phyloP scores from a whole-genome alignment of 2,329 filamentous ascomycete species.

The Cytospora chrysosperma region DNA sequence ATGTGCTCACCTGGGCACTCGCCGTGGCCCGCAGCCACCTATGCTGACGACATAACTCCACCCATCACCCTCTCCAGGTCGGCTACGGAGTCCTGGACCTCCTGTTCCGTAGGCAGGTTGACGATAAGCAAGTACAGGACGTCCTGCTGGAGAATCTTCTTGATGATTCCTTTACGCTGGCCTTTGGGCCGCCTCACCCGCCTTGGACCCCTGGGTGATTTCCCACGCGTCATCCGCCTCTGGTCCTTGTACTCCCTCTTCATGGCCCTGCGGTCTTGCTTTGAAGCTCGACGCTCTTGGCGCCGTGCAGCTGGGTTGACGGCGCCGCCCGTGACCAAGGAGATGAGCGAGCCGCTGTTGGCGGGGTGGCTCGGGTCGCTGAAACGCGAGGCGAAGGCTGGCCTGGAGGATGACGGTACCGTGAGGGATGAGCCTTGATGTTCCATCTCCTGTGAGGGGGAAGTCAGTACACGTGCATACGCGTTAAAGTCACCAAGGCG shows the following conservation, averaged over 20 bases:
- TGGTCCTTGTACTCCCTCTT: slow-evolving; percentile 11
- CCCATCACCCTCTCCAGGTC: slow-evolving; percentile 20
- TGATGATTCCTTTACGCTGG: slow-evolving; percentile 16
- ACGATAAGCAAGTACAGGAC: slow-evolving; percentile 52
- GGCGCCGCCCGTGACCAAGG: slow-evolving; percentile 46
- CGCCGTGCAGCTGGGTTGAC: slow-evolving; percentile 31
- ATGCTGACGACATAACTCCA: background rate
- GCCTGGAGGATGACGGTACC: slow-evolving; percentile 30
- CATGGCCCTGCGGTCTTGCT: slow-evolving; percentile 8
- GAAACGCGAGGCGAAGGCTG: slow-evolving; percentile 46
- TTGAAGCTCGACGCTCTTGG: slow-evolving; percentile 17
- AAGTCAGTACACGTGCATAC: background rate
- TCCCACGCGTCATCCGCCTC: slow-evolving; percentile 10
- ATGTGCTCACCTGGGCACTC: too few species aligned
- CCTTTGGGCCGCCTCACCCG: background rate
- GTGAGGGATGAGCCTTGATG: slow-evolving; percentile 42
- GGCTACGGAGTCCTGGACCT: slow-evolving; percentile 33
- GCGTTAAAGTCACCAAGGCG: slow-evolving; percentile 4
- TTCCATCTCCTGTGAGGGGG: slow-evolving; percentile 30
- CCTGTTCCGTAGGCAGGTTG: slow-evolving; percentile 46
- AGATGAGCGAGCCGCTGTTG: slow-evolving; percentile 47
- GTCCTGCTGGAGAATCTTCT: slow-evolving; percentile 34
- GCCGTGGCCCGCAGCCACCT: too few species aligned
- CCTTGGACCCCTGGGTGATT: slow-evolving; percentile 6
- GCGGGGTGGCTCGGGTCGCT: slow-evolving; percentile 52